These are phyloP conservation scores for Ophiostoma perfectum DNA, from an alignment of 2,329 filamentous ascomycete species.

Conservation along the genomic window DNA sequence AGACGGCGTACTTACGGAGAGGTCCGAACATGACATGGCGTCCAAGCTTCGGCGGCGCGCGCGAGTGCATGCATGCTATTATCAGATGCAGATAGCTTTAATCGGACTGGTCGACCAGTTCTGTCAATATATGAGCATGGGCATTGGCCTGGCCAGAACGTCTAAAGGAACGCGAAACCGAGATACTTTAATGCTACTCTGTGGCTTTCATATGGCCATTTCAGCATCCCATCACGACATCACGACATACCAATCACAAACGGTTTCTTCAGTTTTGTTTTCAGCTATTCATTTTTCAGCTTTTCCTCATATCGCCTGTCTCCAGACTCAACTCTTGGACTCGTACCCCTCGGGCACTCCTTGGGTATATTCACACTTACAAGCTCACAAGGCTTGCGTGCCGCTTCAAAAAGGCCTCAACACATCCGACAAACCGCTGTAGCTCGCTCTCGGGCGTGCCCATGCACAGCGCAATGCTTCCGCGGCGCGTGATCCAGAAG, in stretches of 20 bases:
- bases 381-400: constrained; percentile 21
- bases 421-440: constrained; percentile 45
- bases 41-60: too few relatives aligned
- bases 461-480: constrained; percentile 24
- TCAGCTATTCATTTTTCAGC: neutral
- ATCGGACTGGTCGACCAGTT: too few relatives aligned
- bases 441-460: constrained; percentile 25
- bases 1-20: too few relatives aligned
- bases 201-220: too few relatives aligned
- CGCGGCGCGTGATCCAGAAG: constrained; percentile 26
- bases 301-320: neutral
- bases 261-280: neutral
- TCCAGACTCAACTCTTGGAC: neutral
- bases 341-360: neutral
- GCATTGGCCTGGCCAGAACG: too few relatives aligned
- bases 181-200: too few relatives aligned
- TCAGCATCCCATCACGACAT: neutral
- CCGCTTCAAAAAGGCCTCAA: constrained; percentile 19
- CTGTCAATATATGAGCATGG: too few relatives aligned
- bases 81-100: too few relatives aligned
- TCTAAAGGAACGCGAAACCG: too few relatives aligned
- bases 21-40: too few relatives aligned
- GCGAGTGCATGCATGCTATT: too few relatives aligned
- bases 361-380: neutral
- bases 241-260: neutral